Evolutionary conservation across 805 yeast genomes (phyloP).

Genomic region (Candida ponderosae): DNA sequence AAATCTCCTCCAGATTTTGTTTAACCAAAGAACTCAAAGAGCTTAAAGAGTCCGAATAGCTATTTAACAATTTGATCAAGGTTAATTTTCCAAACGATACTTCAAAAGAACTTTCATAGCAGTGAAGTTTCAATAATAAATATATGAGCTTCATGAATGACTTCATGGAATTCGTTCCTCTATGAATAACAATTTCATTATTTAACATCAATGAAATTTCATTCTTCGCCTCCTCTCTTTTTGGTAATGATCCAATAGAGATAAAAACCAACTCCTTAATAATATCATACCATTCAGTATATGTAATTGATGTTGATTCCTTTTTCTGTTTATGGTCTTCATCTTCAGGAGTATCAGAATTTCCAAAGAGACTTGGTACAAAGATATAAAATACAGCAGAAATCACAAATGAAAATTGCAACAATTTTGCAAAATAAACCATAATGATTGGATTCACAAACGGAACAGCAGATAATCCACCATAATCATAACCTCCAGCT

Average conservation of each 20-base stretch:
- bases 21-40: conserved; percentile 9
- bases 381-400: conserved; percentile 14
- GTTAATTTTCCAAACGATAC: conserved; percentile 11
- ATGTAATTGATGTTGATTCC: not conserved
- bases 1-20: conserved; percentile 11
- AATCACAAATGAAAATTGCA: conserved; percentile 20
- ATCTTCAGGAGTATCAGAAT: not conserved
- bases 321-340: not conserved
- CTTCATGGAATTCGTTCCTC: not conserved
- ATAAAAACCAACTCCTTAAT: conserved; percentile 17
- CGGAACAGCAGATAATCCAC: conserved; percentile 38
- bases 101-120: conserved; percentile 13
- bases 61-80: conserved; percentile 12
- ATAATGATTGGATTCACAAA: conserved; percentile 19
- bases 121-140: conserved; percentile 11
- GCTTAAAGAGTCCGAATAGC: conserved; percentile 12
- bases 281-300: conserved; percentile 16
- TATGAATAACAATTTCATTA: conserved; percentile 6
- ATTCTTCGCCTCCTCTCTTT: conserved; percentile 7
- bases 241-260: conserved; percentile 11
- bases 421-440: conserved; percentile 16
- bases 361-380: conserved; percentile 9
- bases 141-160: conserved; percentile 6
- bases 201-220: conserved; percentile 13
- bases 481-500: conserved; percentile 23